phyloP scores from a whole-genome alignment of 345 rosid species.

The Gossypium sturtianum region DNA sequence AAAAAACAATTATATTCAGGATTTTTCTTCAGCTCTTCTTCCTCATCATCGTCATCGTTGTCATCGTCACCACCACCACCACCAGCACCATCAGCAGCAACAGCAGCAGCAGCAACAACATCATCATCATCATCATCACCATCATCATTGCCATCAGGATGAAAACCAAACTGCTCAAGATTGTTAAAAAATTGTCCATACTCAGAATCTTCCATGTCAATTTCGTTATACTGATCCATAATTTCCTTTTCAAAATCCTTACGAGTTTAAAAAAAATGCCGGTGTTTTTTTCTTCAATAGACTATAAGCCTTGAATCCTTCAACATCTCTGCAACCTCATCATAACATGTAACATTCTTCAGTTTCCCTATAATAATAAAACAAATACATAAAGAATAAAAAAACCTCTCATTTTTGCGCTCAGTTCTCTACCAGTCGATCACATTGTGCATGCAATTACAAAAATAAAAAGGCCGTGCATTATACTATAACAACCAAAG shows the following conservation, averaged over 20 bases:
- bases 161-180: not conserved
- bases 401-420: not conserved
- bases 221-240: not conserved
- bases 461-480: not conserved
- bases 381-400: not conserved
- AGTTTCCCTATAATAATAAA: not conserved
- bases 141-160: constrained; percentile 4
- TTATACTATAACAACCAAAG: not conserved
- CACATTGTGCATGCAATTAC: not conserved
- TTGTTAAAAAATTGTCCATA: not conserved
- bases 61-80: not conserved
- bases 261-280: not conserved
- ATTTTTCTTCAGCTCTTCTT: constrained; percentile 14
- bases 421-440: not conserved
- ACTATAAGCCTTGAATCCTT: not conserved
- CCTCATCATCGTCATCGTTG: not conserved
- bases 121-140: not conserved
- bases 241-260: not conserved
- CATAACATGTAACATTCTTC: not conserved
- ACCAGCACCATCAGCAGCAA: not conserved
- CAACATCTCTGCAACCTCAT: not conserved
- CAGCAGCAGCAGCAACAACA: too few species aligned
- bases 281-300: not conserved
- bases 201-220: constrained; percentile 15
- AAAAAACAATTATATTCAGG: constrained; percentile 31